Evolutionary conservation across 2,329 filamentous ascomycete species (phyloP).

Genomic region (Cladosporium sp.): DNA sequence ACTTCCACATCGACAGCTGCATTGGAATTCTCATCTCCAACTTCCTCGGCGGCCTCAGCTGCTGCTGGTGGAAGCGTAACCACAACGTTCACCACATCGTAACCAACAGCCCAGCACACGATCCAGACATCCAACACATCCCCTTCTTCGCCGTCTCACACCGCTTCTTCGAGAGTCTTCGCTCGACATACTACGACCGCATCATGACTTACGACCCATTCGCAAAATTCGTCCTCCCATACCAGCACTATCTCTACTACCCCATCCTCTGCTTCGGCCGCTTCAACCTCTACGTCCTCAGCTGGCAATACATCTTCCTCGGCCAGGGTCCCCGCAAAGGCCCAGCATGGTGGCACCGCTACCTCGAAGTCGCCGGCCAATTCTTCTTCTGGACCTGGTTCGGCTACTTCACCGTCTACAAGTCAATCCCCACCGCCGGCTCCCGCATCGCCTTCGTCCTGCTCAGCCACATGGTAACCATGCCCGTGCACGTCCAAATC

Average conservation of each 20-base stretch:
- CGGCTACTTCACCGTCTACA: conserved; percentile 65
- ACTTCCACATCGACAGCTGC: conserved; percentile 76
- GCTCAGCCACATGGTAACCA: conserved; percentile 64
- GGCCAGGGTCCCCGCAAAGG: conserved; percentile 58
- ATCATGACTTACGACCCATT: conserved; percentile 63
- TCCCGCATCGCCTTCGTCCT: conserved; percentile 63
- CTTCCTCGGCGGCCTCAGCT: conserved; percentile 81
- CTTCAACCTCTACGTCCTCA: conserved; percentile 71
- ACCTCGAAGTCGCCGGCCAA: conserved; percentile 64
- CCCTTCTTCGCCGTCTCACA: conserved; percentile 69
- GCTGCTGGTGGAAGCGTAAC: conserved; percentile 96
- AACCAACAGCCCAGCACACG: conserved; percentile 92
- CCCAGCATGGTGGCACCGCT: conserved; percentile 67
- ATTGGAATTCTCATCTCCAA: conserved; percentile 91
- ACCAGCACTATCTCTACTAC: conserved; percentile 69
- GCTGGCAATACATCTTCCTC: conserved; percentile 64
- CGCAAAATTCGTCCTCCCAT: conserved; percentile 60
- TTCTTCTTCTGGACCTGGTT: conserved; percentile 67
- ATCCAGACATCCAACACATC: conserved; percentile 84
- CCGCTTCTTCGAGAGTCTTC: conserved; percentile 64
- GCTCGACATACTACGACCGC: conserved; percentile 66
- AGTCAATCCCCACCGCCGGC: conserved; percentile 58
- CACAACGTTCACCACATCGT: conserved; percentile 98
- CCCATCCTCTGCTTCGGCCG: conserved; percentile 64
- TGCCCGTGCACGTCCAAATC: conserved; percentile 71